Percentiles rank a stretch among this genome's conserved stretches.
Evolutionary conservation across 805 yeast genomes (phyloP).

Genomic region (Ogataea chonburiensis): DNA sequence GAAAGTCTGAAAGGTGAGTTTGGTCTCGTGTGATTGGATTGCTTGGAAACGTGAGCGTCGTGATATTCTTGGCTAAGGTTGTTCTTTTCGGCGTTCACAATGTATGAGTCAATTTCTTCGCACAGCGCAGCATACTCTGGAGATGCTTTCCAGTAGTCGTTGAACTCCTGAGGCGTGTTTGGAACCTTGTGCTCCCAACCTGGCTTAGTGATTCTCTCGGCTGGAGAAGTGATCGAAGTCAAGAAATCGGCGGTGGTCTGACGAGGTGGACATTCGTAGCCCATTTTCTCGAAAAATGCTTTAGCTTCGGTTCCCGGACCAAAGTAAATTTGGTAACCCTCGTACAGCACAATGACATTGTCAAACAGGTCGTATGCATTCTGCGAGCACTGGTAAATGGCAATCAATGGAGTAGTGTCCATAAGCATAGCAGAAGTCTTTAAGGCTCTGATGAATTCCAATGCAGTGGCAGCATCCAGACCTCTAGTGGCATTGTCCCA

Average conservation of each 20-base stretch:
- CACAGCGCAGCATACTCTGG: constrained; percentile 33
- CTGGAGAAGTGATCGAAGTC: constrained; percentile 36
- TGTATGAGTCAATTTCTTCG: constrained; percentile 35
- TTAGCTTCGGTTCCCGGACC: constrained; percentile 40
- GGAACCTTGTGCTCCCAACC: constrained; percentile 41
- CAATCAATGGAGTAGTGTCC: constrained; percentile 51
- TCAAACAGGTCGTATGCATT: constrained; percentile 45
- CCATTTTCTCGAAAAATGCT: constrained; percentile 41
- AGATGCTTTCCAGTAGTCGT: constrained; percentile 37
- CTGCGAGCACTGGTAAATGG: constrained; percentile 48
- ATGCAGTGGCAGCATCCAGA: constrained; percentile 68
- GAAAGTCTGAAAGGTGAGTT: constrained; percentile 52
- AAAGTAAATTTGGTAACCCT: constrained; percentile 43
- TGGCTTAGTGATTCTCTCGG: constrained; percentile 29
- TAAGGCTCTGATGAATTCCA: constrained; percentile 59
- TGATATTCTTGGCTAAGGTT: constrained; percentile 13
- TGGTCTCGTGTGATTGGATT: constrained; percentile 45
- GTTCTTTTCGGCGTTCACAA: constrained; percentile 11
- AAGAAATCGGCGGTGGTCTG: constrained; percentile 48
- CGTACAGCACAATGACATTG: constrained; percentile 41
- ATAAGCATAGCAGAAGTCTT: constrained; percentile 53
- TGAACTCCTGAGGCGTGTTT: constrained; percentile 38
- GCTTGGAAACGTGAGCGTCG: constrained; percentile 51
- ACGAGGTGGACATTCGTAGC: constrained; percentile 45
- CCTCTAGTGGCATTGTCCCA: constrained; percentile 76